These are phyloP conservation scores for Mimosa bimucronata DNA, from an alignment of 306 rosid species.

Conservation along the genomic window DNA sequence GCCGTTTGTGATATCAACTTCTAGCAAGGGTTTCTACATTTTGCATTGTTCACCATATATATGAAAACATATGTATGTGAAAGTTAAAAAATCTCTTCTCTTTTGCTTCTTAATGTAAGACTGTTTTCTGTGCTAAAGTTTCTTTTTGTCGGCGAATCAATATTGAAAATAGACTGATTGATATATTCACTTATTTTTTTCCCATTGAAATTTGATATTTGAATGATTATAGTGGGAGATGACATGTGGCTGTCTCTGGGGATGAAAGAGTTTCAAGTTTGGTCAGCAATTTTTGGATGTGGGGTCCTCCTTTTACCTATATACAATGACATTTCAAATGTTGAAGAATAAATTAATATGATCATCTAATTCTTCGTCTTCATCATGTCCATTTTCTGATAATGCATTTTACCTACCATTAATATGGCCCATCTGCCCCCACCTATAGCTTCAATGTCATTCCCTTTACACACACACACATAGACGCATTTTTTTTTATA, in stretches of 20 bases:
- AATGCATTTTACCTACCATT: constrained; percentile 39
- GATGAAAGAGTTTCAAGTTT: constrained; percentile 44
- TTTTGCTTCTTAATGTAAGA: neutral
- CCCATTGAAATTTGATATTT: neutral
- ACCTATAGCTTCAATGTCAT: constrained; percentile 18
- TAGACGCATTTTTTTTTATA: neutral
- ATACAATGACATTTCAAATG: constrained; percentile 34
- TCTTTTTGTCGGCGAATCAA: neutral
- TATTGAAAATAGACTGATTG: neutral
- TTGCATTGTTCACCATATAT: neutral
- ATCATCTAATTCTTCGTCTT: neutral
- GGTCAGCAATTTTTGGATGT: constrained; percentile 20
- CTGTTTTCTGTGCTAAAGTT: neutral
- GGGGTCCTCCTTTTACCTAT: constrained; percentile 35
- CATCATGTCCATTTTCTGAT: constrained; percentile 31
- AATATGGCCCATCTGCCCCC: constrained; percentile 4
- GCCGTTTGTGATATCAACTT: neutral
- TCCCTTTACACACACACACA: neutral
- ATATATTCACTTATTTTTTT: neutral
- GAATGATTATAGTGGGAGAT: neutral
- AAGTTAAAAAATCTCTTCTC: neutral
- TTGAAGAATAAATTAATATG: constrained; percentile 1
- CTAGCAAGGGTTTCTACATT: neutral
- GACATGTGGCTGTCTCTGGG: constrained; percentile 29
- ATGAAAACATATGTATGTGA: neutral